Evolutionary conservation across 345 rosid genomes (phyloP), one percentile per base, ranked within the genome.

Genomic region (Hibiscus syriacus): DNA sequence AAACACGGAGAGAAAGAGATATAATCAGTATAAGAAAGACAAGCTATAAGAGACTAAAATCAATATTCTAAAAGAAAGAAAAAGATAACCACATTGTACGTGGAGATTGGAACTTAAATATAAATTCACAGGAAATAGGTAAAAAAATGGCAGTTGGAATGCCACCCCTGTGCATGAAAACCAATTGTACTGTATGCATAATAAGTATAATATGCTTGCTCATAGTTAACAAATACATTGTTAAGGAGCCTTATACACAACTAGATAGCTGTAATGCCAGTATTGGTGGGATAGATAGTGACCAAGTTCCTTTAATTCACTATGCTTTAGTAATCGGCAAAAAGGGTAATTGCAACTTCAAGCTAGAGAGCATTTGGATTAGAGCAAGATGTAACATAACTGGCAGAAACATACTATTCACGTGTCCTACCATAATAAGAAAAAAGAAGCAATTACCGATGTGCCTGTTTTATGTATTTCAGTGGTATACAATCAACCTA

Each of bases 81-180:
- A n/a, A 46, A 49, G 54, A 49, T 6, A 49, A 49, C 11, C 54
- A 49, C 54, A 8, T 49, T 49, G 54, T 49, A 49, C 54, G 9
- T 17, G 11, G 23, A 49, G 36, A 48, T 9, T 55, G 62, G 59
- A 39, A 53, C 61, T 52, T 53, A 19, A 36, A 67, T 20, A 53
- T 36, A 77, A 32, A 52, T 46, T 67, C 45, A 71, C 30, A 22
- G 1, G 38, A 55, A 55, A 39, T 16, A n/a, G 23, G 50, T 25
- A 32, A 52, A 16, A n/a, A 17, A 26, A 25, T 4, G n/a, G 34
- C 29, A 55, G 13, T 11, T 55, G 38, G 52, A 59, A 2, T 23
- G 3, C 20, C 36, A n/a, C 19, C 27, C 27, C 14, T 11, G 2
- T 60, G 19, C 32, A 49, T 6, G 32, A 32, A 45, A 60, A 45